Percentiles rank a stretch among this genome's conserved stretches.
phyloP scores from a whole-genome alignment of 495 filamentous ascomycete genomes.

The Penicillium subrubescens region DNA sequence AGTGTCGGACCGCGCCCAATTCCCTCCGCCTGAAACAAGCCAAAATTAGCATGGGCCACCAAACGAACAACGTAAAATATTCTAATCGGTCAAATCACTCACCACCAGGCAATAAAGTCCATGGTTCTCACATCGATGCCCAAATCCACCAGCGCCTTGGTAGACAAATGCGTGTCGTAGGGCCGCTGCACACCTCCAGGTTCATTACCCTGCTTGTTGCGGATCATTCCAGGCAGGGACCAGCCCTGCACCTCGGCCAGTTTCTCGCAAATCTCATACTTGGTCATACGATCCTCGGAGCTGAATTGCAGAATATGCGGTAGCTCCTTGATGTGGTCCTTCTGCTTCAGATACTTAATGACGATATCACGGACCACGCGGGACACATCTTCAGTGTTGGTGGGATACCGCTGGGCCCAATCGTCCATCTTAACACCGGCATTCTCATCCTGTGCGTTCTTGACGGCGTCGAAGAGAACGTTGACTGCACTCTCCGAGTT shows the following conservation, averaged over 20 bases:
- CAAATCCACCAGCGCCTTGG: slow-evolving; percentile 69
- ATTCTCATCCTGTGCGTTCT: slow-evolving; percentile 62
- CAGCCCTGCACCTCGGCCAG: slow-evolving; percentile 82
- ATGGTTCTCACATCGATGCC: slow-evolving; percentile 75
- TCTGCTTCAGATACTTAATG: slow-evolving; percentile 61
- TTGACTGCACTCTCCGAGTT: slow-evolving; percentile 82
- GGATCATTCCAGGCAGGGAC: slow-evolving; percentile 66
- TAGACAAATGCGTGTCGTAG: slow-evolving; percentile 88
- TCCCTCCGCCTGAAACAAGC: slow-evolving; percentile 38
- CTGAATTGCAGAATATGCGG: slow-evolving; percentile 84
- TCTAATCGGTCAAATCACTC: slow-evolving; percentile 31
- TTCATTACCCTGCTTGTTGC: slow-evolving; percentile 75
- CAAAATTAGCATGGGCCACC: neutral
- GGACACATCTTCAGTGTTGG: slow-evolving; percentile 85
- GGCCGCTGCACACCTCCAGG: slow-evolving; percentile 76
- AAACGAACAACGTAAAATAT: slow-evolving; percentile 11
- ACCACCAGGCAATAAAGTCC: slow-evolving; percentile 87
- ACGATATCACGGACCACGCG: slow-evolving; percentile 74
- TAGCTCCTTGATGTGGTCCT: slow-evolving; percentile 45
- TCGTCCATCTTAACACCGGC: slow-evolving; percentile 79
- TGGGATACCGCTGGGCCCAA: slow-evolving; percentile 84
- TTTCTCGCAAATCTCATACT: slow-evolving; percentile 85
- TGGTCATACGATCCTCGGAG: slow-evolving; percentile 83
- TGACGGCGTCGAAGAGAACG: slow-evolving; percentile 71
- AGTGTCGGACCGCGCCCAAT: slow-evolving; percentile 43